phyloP scores from a whole-genome alignment of 495 filamentous ascomycete genomes.

The Collariella sp. region DNA sequence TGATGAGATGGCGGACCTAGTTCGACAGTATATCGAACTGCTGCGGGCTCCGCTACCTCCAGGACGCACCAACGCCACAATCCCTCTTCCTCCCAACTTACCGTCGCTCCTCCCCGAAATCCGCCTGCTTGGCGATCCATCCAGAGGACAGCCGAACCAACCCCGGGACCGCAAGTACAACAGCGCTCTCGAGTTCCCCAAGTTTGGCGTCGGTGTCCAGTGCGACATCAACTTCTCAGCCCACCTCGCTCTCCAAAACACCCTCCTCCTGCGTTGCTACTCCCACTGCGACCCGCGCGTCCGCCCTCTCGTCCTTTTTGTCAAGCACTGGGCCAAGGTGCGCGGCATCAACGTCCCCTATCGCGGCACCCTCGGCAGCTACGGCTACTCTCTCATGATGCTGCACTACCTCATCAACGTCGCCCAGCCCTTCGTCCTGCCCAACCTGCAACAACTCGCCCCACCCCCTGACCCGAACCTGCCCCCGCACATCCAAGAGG shows the following conservation, averaged over 20 bases:
- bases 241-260: conserved; percentile 69
- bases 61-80: conserved; percentile 14
- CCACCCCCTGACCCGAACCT: conserved; percentile 34
- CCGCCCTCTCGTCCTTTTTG: conserved; percentile 63
- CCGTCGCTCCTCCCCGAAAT: conserved; percentile 25
- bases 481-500: conserved; percentile 32
- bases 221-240: conserved; percentile 85
- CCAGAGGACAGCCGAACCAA: conserved; percentile 37
- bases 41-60: conserved; percentile 15
- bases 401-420: conserved; percentile 81
- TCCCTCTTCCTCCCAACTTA: conserved; percentile 20
- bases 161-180: conserved; percentile 40
- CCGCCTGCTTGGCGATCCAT: conserved; percentile 33
- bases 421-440: conserved; percentile 64
- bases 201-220: conserved; percentile 58
- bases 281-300: conserved; percentile 64
- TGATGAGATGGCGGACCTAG: conserved; percentile 17
- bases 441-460: conserved; percentile 61
- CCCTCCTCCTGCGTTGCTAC: conserved; percentile 67
- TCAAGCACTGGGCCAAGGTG: conserved; percentile 77
- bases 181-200: conserved; percentile 62
- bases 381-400: conserved; percentile 88
- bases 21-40: conserved; percentile 36
- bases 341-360: conserved; percentile 77
- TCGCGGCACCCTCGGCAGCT: conserved; percentile 70